Conservation (phyloP, 1,284 basidiomycete species). For the Porodaedalea pini region DNA sequence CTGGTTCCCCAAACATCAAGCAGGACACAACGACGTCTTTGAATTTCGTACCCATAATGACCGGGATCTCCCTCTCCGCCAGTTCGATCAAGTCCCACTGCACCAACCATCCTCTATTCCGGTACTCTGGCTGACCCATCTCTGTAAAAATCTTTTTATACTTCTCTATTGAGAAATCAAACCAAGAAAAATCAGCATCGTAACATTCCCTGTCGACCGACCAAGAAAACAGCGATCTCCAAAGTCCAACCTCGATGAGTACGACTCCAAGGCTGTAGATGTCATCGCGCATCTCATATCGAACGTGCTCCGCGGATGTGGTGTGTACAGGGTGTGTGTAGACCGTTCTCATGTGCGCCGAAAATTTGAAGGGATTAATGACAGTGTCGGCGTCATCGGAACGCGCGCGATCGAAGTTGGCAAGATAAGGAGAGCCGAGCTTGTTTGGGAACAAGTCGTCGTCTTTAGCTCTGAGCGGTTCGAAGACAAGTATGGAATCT, state of each 20-base stretch:
- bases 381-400: not conserved
- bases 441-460: not conserved
- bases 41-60: conserved; percentile 3
- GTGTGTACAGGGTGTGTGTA: conserved; percentile 7
- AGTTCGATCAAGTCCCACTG: not conserved
- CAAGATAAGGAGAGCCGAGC: conserved; percentile 3
- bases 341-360: too few relatives aligned
- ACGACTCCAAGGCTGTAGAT: conserved; percentile 18
- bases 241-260: conserved; percentile 17
- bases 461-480: not conserved
- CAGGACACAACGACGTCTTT: not conserved
- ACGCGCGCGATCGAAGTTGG: not conserved
- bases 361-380: too few relatives aligned
- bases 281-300: conserved; percentile 16
- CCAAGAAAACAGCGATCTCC: conserved; percentile 11
- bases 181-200: not conserved
- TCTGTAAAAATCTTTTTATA: not conserved
- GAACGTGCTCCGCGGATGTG: not conserved
- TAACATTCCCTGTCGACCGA: too few relatives aligned
- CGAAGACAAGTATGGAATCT: not conserved
- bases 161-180: not conserved
- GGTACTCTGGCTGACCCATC: not conserved
- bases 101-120: not conserved
- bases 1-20: not conserved
- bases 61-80: not conserved